Evolutionary conservation across 2,329 filamentous ascomycete species (phyloP), one percentile per base, ranked within the genome.

Genomic region (Coniochaeta prunicola): DNA sequence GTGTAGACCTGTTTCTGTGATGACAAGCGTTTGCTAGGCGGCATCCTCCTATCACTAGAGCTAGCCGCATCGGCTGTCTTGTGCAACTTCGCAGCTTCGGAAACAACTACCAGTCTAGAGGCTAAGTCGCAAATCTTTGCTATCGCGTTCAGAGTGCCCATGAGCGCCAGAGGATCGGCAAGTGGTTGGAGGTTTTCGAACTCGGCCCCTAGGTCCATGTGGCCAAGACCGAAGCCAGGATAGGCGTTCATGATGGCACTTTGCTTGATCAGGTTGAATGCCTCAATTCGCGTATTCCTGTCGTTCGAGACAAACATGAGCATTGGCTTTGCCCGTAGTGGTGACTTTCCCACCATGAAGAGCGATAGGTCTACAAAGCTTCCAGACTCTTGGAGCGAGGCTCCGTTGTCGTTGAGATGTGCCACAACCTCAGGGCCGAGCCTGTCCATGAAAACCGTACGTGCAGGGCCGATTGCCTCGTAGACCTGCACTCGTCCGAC

Each of bases 261-360:
- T 4, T 56, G 17, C 28, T 59, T 61, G 30, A 61, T 56, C 45
- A 53, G 17, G 8, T 48, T 34, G 50, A 58, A 59, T 15, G 58
- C 57, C 21, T 59, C 57, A 5, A n/a, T 30, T 4, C 59, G 31
- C 3, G 50, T 36, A 15, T 28, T 3, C 30, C 50, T 57, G 34
- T 59, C 55, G 6, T 56, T 56, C 2, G 59, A 61, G 17, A 59
- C 57, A 17, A 61, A 38, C 59, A 61, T 61, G 57, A 61, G 40
- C 9, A 56, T 30, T 2, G 59, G 59, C 42, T 59, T 59, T 3
- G 57, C 56, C 24, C 50, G 10, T 5, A 28, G 26, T 15, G n/a
- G 9, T 31, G 57, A 59, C 31, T 42, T 56, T 7, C 59, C 59
- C 30, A 61, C 24, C 59, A 61, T 61, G 50, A 57, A 59, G 12